Conservation (phyloP, 2,329 filamentous ascomycete genomes). For the Canariomyces notabilis region DNA sequence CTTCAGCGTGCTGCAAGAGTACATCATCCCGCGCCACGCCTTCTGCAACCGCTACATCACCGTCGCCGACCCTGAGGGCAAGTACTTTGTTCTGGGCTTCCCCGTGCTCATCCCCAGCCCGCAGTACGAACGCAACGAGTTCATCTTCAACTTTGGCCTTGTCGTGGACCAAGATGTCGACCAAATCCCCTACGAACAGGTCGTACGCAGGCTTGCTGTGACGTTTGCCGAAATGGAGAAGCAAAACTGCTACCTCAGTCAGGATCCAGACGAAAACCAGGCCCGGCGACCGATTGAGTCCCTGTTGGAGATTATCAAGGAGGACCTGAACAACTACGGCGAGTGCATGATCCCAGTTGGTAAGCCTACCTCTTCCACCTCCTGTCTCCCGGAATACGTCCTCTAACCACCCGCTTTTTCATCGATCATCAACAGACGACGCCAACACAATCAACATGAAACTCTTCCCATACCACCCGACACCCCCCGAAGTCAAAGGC, state of each 20-base stretch:
- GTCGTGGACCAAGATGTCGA: constrained; percentile 48
- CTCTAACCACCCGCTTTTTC: not conserved
- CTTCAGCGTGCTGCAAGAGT: constrained; percentile 82
- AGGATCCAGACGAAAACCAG: constrained; percentile 39
- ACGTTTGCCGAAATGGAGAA: constrained; percentile 88
- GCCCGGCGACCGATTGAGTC: constrained; percentile 70
- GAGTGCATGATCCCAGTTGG: constrained; percentile 98
- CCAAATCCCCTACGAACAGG: constrained; percentile 73
- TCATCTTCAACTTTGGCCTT: constrained; percentile 96
- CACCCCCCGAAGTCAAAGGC: constrained; percentile 70
- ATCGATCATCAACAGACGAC: constrained; percentile 68
- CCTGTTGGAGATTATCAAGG: constrained; percentile 71
- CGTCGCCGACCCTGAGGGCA: constrained; percentile 64
- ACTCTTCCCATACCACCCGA: constrained; percentile 76
- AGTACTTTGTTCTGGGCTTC: constrained; percentile 77
- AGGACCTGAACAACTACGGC: constrained; percentile 93
- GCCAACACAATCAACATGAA: constrained; percentile 96
- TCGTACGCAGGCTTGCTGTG: constrained; percentile 78
- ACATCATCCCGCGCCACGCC: constrained; percentile 90
- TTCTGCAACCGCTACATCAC: constrained; percentile 90
- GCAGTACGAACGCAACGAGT: constrained; percentile 86
- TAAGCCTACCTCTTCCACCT: constrained; percentile 35
- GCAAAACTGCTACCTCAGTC: constrained; percentile 77
- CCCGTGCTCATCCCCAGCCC: constrained; percentile 81
- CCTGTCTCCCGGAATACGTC: constrained; percentile 10